phyloP scores from a whole-genome alignment of 495 filamentous ascomycete genomes.

The Trichoderma reesei region DNA sequence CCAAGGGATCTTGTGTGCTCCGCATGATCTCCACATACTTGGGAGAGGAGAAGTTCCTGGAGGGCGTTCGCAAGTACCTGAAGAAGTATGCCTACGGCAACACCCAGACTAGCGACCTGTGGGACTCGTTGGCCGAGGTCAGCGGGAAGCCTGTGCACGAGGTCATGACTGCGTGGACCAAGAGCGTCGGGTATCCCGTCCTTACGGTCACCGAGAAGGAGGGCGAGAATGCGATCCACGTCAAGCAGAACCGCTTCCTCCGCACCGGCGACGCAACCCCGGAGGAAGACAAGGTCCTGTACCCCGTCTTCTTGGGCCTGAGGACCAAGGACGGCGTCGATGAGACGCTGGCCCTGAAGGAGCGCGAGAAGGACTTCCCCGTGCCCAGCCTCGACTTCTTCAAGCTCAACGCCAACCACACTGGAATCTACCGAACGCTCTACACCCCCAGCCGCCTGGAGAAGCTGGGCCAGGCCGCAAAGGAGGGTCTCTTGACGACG shows the following conservation, averaged over 20 bases:
- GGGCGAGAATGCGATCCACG: constrained; percentile 57
- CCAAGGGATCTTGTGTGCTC: constrained; percentile 90
- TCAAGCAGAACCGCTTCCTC: constrained; percentile 75
- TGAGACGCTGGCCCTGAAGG: constrained; percentile 41
- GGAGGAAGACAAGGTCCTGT: constrained; percentile 77
- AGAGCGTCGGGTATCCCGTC: constrained; percentile 86
- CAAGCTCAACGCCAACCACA: constrained; percentile 80
- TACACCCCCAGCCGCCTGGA: constrained; percentile 70
- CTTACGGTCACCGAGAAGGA: constrained; percentile 76
- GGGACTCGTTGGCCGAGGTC: constrained; percentile 76
- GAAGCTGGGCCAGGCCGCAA: constrained; percentile 55
- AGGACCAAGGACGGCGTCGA: constrained; percentile 47
- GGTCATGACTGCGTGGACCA: constrained; percentile 91
- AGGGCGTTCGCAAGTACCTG: constrained; percentile 80
- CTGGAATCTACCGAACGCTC: constrained; percentile 88
- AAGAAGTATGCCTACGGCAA: constrained; percentile 83
- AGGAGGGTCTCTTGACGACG: constrained; percentile 61
- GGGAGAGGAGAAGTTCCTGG: constrained; percentile 73
- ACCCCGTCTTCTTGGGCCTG: constrained; percentile 88
- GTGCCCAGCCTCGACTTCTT: constrained; percentile 76
- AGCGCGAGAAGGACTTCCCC: constrained; percentile 64
- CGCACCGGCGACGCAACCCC: constrained; percentile 79
- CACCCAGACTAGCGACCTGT: constrained; percentile 86
- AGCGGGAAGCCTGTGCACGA: constrained; percentile 77
- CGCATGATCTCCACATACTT: constrained; percentile 87